These are phyloP conservation scores for Geranium rotundifolium DNA, from an alignment of 345 rosid genomes.

Conservation along the genomic window DNA sequence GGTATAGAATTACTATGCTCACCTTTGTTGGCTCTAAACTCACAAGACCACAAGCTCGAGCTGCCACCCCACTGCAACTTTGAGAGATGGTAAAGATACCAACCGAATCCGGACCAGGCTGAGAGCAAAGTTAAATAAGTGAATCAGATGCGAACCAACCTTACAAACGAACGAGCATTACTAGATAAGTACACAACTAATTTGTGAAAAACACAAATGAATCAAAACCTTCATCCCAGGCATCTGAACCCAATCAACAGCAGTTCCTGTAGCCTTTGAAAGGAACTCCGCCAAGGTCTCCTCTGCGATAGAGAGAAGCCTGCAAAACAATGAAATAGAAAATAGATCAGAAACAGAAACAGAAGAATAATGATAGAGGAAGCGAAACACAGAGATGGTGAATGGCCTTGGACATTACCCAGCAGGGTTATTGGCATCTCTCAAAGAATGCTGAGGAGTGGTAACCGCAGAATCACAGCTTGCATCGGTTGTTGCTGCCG, in stretches of 20 bases:
- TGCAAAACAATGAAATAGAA: constrained; percentile 13
- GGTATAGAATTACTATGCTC: constrained; percentile 3
- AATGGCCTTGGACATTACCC: constrained; percentile 40
- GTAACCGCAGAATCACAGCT: constrained; percentile 96
- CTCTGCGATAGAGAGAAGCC: constrained; percentile 98
- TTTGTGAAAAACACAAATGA: neutral
- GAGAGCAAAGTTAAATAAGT: constrained; percentile 2
- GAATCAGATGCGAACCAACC: neutral
- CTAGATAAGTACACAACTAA: neutral
- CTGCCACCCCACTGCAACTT: constrained; percentile 99
- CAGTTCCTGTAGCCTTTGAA: constrained; percentile 99
- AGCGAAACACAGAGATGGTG: neutral
- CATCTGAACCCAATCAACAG: constrained; percentile 99
- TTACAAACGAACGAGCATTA: no score
- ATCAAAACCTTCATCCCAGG: constrained; percentile 98
- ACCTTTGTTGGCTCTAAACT: constrained; percentile 95
- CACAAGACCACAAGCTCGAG: constrained; percentile 99
- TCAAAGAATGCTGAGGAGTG: constrained; percentile 85
- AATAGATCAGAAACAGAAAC: neutral
- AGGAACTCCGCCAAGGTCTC: constrained; percentile 99
- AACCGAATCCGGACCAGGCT: constrained; percentile 99
- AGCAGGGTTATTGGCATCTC: constrained; percentile 96
- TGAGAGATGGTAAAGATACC: constrained; percentile 99
- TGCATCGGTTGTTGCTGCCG: constrained; percentile 56
- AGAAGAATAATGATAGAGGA: neutral